Evolutionary conservation across 1,284 basidiomycete genomes (phyloP).

Genomic region (Lentinula novae-zelandiae): DNA sequence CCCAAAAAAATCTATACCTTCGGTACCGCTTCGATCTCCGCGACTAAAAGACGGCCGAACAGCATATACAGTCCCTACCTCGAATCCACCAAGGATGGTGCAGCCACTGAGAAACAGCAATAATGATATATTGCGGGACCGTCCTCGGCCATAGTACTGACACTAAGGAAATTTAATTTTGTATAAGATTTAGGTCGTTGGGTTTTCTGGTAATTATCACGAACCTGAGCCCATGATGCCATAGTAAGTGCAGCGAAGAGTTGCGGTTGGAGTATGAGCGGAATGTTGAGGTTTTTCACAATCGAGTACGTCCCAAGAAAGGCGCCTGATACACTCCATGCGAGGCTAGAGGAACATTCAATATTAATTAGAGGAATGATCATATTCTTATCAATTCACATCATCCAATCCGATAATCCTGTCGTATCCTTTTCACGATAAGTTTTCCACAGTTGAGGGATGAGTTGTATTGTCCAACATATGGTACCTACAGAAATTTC

Average conservation of each 20-base stretch:
- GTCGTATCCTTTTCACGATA: constrained; percentile 69
- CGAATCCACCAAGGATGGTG: constrained; percentile 49
- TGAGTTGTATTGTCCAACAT: constrained; percentile 67
- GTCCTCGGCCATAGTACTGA: constrained; percentile 47
- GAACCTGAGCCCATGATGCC: constrained; percentile 64
- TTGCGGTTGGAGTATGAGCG: constrained; percentile 75
- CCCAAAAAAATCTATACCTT: constrained; percentile 60
- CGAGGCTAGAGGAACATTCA: constrained; percentile 34
- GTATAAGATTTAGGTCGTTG: neutral
- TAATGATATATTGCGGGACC: constrained; percentile 28
- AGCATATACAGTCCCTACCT: constrained; percentile 59
- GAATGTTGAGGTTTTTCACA: constrained; percentile 67
- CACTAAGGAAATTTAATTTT: constrained; percentile 19
- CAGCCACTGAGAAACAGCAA: constrained; percentile 33
- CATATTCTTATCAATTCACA: constrained; percentile 45
- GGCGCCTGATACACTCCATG: constrained; percentile 63
- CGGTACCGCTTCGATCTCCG: constrained; percentile 37
- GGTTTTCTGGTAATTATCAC: constrained; percentile 14
- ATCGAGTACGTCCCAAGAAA: constrained; percentile 73
- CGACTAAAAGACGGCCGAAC: constrained; percentile 27
- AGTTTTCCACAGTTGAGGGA: constrained; percentile 78
- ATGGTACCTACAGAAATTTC: constrained; percentile 45
- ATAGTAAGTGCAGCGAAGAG: constrained; percentile 61
- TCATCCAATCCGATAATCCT: constrained; percentile 69
- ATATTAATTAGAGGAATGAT: neutral